Conservation (phyloP, 1,284 basidiomycete genomes). For the Macrocystidia cucumis region DNA sequence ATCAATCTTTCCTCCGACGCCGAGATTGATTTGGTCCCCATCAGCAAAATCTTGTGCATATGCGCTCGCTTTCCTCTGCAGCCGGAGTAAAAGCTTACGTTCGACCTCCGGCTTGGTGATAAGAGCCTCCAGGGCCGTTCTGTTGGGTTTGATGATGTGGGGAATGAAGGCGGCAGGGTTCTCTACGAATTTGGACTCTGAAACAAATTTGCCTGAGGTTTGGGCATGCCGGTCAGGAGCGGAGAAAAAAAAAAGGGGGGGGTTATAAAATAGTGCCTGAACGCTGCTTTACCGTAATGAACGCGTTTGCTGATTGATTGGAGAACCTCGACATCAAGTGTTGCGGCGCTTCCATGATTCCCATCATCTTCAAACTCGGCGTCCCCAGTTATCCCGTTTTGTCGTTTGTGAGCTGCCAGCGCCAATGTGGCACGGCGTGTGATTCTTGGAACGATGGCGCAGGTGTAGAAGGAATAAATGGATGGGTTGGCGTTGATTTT, state of each 20-base stretch:
- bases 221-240: background rate
- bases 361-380: slow-evolving; percentile 81
- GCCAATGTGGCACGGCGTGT: slow-evolving; percentile 60
- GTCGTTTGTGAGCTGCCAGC: slow-evolving; percentile 55
- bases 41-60: slow-evolving; percentile 88
- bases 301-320: slow-evolving; percentile 94
- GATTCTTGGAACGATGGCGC: slow-evolving; percentile 77
- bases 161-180: slow-evolving; percentile 87
- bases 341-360: slow-evolving; percentile 96
- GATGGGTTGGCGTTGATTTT: slow-evolving; percentile 83
- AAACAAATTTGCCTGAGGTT: slow-evolving; percentile 89
- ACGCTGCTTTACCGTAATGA: slow-evolving; percentile 94
- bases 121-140: slow-evolving; percentile 67
- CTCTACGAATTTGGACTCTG: slow-evolving; percentile 89
- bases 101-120: slow-evolving; percentile 98
- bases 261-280: slow-evolving; percentile 7
- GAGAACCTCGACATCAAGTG: slow-evolving; percentile 90
- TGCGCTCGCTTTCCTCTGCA: slow-evolving; percentile 87
- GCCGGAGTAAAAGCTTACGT: slow-evolving; percentile 74
- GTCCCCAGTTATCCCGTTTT: slow-evolving; percentile 56
- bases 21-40: slow-evolving; percentile 40
- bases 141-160: slow-evolving; percentile 79
- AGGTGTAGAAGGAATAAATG: slow-evolving; percentile 87
- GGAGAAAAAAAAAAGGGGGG: background rate
- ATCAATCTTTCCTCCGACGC: slow-evolving; percentile 69